Conservation (phyloP, 73 alveolate genomes). For the Paramecium caudatum region DNA sequence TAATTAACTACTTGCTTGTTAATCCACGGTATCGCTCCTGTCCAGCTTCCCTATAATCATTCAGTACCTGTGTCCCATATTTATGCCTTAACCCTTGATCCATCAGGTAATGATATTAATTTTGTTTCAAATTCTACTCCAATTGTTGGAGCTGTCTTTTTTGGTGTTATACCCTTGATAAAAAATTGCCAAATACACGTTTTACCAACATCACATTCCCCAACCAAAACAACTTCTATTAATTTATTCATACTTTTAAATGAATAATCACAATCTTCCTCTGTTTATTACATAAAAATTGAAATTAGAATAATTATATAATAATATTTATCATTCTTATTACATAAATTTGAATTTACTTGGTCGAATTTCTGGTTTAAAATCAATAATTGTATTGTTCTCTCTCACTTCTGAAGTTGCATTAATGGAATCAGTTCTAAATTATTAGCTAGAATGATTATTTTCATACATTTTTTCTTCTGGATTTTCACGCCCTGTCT, state of each 20-base stretch:
- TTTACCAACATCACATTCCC: constrained; percentile 65
- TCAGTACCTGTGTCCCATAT: constrained; percentile 94
- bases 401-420: too few species aligned
- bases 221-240: background rate
- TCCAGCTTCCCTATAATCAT: constrained; percentile 81
- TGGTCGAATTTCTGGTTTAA: too few species aligned
- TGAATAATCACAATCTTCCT: constrained; percentile 49
- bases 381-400: too few species aligned
- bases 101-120: constrained; percentile 30
- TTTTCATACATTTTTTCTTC: too few species aligned
- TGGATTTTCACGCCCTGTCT: too few species aligned
- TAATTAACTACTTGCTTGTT: constrained; percentile 77
- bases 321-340: too few species aligned
- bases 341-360: too few species aligned
- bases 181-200: constrained; percentile 42
- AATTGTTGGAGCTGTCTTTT: constrained; percentile 53
- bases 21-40: constrained; percentile 87
- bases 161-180: constrained; percentile 29
- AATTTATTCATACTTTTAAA: constrained; percentile 26
- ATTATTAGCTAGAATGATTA: too few species aligned
- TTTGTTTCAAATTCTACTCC: constrained; percentile 69
- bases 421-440: too few species aligned
- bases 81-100: constrained; percentile 85
- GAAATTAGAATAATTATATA: too few species aligned
- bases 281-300: too few species aligned